Evolutionary conservation across 73 alveolate genomes (phyloP).

Genomic region (Tetrahymena thermophila): DNA sequence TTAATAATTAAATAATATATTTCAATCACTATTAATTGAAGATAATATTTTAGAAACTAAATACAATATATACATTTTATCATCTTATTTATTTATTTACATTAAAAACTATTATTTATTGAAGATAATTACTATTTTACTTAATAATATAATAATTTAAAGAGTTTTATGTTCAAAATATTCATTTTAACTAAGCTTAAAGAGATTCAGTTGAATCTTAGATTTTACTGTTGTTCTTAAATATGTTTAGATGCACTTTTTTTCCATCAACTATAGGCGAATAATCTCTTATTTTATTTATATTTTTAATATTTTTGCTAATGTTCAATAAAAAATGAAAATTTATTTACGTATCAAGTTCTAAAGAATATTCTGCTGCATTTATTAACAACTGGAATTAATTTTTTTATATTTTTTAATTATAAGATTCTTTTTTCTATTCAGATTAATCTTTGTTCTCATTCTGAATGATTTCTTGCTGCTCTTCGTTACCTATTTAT

Average conservation of each 20-base stretch:
- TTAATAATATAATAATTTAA: background rate
- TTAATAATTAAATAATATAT: too few relatives aligned
- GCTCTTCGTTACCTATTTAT: background rate
- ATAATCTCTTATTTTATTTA: background rate
- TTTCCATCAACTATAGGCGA: background rate
- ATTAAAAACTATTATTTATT: too few relatives aligned
- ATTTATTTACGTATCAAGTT: background rate
- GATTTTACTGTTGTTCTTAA: background rate
- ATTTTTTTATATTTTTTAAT: background rate
- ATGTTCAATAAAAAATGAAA: background rate
- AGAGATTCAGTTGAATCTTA: background rate
- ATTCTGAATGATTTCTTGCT: background rate
- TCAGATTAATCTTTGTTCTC: background rate
- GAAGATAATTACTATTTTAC: background rate
- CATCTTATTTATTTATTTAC: background rate
- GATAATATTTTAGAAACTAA: too few relatives aligned
- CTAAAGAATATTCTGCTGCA: background rate
- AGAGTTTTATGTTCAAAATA: background rate
- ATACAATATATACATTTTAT: background rate
- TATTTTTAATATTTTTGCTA: background rate
- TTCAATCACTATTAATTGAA: too few relatives aligned
- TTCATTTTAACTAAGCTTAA: background rate
- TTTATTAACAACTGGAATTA: background rate
- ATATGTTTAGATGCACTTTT: background rate
- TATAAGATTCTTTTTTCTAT: background rate